Percentiles rank a stretch among this genome's conserved stretches.
Conservation (phyloP, 805 yeast genomes). For the Alloascoidea hylecoeti region DNA sequence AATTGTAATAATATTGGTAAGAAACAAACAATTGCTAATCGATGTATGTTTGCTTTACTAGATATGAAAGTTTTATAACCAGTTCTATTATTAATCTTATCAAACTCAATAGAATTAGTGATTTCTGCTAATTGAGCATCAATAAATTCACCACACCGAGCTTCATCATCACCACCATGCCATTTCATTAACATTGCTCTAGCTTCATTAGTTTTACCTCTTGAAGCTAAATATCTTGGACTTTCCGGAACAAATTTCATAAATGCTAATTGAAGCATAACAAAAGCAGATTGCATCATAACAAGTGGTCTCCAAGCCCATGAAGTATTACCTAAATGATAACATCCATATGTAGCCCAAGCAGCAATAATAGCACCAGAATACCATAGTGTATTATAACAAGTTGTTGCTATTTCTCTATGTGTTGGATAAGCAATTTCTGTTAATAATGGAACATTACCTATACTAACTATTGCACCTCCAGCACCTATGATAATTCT, state of each 20-base stretch:
- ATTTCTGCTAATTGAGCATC: conserved; percentile 26
- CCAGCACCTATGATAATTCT: conserved; percentile 2
- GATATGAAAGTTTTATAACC: conserved; percentile 23
- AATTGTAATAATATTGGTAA: conserved; percentile 26
- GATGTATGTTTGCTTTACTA: conserved; percentile 25
- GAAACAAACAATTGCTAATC: conserved; percentile 21
- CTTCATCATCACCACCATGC: conserved; percentile 26
- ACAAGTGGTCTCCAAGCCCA: too few species aligned
- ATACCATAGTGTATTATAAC: conserved; percentile 36
- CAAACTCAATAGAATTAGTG: conserved; percentile 24
- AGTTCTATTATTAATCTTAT: conserved; percentile 19
- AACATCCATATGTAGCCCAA: conserved; percentile 36
- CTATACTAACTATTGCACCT: conserved; percentile 1
- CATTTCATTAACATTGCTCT: conserved; percentile 21
- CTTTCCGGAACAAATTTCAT: conserved; percentile 32
- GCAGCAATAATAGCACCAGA: conserved; percentile 40
- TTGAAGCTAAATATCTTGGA: conserved; percentile 26
- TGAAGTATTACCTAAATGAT: too few species aligned
- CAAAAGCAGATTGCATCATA: too few species aligned
- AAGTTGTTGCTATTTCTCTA: conserved; percentile 26
- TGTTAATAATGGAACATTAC: conserved; percentile 10
- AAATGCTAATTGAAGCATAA: too few species aligned
- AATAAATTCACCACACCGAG: conserved; percentile 17
- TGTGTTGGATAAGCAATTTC: conserved; percentile 35
- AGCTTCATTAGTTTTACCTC: conserved; percentile 27